Evolutionary conservation across 108 stramenopile genomes (phyloP).

Genomic region (Skeletonema grethae): DNA sequence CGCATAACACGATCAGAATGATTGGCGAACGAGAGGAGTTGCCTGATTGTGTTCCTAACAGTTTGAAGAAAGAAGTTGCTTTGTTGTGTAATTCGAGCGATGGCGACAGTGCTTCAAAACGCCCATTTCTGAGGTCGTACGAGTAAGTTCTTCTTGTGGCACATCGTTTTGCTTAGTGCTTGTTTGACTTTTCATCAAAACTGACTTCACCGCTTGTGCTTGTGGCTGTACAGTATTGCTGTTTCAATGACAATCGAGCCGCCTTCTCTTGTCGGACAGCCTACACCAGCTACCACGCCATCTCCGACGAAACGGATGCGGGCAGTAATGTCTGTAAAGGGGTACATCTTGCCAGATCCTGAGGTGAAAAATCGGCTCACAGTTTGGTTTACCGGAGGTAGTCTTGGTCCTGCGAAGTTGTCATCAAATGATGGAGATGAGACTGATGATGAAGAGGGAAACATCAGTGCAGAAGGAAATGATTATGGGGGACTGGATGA

Average conservation of each 20-base stretch:
- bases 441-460: conserved; percentile 58
- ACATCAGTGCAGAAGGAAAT: conserved; percentile 12
- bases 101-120: conserved; percentile 10
- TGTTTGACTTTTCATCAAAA: neutral
- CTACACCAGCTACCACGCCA: conserved; percentile 50
- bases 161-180: neutral
- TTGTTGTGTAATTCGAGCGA: conserved; percentile 33
- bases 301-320: conserved; percentile 46
- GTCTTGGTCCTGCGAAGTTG: conserved; percentile 46
- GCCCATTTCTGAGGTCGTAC: conserved; percentile 49
- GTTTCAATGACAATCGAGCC: conserved; percentile 68
- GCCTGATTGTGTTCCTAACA: conserved; percentile 66
- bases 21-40: conserved; percentile 38
- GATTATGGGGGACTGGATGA: conserved; percentile 48
- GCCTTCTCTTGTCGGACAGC: conserved; percentile 49
- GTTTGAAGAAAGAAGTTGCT: conserved; percentile 52
- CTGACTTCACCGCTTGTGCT: conserved; percentile 55
- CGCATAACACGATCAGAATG: conserved; percentile 54
- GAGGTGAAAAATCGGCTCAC: conserved; percentile 48
- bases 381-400: conserved; percentile 82
- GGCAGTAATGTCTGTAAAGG: conserved; percentile 66
- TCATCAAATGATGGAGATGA: conserved; percentile 33
- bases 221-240: conserved; percentile 52
- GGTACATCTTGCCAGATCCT: conserved; percentile 73
- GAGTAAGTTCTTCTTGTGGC: conserved; percentile 69